phyloP scores from a whole-genome alignment of 2,329 filamentous ascomycete genomes.

The Pseudomassariella vexata region DNA sequence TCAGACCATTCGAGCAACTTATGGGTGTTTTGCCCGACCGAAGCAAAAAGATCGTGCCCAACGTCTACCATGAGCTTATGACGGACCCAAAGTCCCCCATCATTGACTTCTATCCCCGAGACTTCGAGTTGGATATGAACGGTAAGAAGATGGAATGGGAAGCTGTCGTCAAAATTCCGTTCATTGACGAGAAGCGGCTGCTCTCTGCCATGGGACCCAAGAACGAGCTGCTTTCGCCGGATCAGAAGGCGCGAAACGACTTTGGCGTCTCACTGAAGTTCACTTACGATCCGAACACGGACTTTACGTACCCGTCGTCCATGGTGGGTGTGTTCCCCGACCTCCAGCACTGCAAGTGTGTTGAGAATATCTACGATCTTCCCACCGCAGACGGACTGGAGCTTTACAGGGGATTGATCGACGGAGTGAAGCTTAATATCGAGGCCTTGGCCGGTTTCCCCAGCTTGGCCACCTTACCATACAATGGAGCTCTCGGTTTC shows the following conservation, averaged over 20 bases:
- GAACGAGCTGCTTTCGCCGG: constrained; percentile 69
- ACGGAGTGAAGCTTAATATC: constrained; percentile 75
- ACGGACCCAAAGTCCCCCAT: constrained; percentile 86
- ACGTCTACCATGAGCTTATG: constrained; percentile 87
- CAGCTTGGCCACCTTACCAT: constrained; percentile 78
- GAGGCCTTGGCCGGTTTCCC: constrained; percentile 91
- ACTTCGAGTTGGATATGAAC: constrained; percentile 98
- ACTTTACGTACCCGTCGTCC: constrained; percentile 83
- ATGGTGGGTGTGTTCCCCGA: constrained; percentile 87
- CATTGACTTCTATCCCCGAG: constrained; percentile 94
- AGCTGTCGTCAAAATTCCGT: constrained; percentile 97
- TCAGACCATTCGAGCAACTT: constrained; percentile 89
- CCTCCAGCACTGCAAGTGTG: constrained; percentile 77
- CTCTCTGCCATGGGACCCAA: constrained; percentile 80
- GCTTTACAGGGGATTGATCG: constrained; percentile 75
- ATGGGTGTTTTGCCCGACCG: constrained; percentile 98
- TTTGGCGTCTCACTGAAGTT: constrained; percentile 94
- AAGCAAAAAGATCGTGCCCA: constrained; percentile 92
- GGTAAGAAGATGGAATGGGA: constrained; percentile 99
- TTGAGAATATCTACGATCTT: constrained; percentile 94
- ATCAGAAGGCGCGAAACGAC: constrained; percentile 76
- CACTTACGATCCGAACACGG: constrained; percentile 69
- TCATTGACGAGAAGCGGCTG: constrained; percentile 88
- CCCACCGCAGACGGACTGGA: constrained; percentile 88
- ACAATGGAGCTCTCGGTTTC: constrained; percentile 75